phyloP scores from a whole-genome alignment of 805 yeast genomes.

The Pichia nanzhaoensis region DNA sequence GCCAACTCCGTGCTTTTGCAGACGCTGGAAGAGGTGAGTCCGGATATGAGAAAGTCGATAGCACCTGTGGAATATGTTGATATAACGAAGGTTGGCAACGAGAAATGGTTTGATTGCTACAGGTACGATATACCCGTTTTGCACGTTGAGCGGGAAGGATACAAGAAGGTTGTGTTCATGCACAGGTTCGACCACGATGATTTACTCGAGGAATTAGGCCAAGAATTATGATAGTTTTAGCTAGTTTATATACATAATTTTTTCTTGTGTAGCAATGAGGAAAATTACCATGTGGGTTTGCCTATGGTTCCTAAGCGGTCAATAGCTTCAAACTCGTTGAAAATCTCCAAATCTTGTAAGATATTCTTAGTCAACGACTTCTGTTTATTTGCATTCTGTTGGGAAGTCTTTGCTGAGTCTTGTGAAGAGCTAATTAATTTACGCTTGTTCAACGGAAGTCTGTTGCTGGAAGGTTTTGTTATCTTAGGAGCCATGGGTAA shows the following conservation, averaged over 20 bases:
- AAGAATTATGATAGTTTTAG: conserved; percentile 29
- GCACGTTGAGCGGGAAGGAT: conserved; percentile 50
- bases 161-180: conserved; percentile 54
- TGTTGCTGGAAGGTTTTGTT: neutral
- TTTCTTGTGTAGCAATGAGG: conserved; percentile 1
- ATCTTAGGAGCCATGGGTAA: neutral
- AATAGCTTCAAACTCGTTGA: conserved; percentile 11
- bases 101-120: conserved; percentile 62
- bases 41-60: conserved; percentile 21
- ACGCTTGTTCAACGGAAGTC: conserved; percentile 2
- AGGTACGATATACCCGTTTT: conserved; percentile 75
- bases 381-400: neutral
- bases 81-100: conserved; percentile 52
- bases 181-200: conserved; percentile 56
- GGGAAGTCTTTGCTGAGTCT: neutral
- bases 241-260: neutral
- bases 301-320: conserved; percentile 7
- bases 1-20: conserved; percentile 47
- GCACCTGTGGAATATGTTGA: conserved; percentile 41
- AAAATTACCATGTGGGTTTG: conserved; percentile 6
- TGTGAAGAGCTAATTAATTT: conserved; percentile 9
- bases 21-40: conserved; percentile 30
- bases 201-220: conserved; percentile 43
- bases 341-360: conserved; percentile 9
- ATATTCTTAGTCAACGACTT: neutral